These are phyloP conservation scores for Sophora flavescens DNA, from an alignment of 306 rosid genomes.

Conservation along the genomic window DNA sequence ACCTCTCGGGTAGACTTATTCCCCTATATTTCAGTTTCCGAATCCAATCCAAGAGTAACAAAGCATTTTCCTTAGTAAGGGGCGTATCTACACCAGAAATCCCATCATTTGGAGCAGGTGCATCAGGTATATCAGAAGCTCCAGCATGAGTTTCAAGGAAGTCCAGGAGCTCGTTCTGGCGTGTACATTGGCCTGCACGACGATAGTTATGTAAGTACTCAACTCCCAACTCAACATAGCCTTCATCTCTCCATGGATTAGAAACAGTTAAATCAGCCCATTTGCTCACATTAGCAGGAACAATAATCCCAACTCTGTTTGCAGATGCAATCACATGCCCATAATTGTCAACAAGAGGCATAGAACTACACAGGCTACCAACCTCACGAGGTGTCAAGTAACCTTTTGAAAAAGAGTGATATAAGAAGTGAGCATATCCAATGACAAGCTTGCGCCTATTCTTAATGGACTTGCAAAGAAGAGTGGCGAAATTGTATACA, in stretches of 20 bases:
- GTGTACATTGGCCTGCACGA: conserved; percentile 47
- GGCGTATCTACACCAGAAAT: conserved; percentile 48
- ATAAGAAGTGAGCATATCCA: conserved; percentile 53
- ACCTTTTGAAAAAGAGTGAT: conserved; percentile 17
- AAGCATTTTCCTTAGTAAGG: conserved; percentile 54
- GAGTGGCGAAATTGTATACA: conserved; percentile 39
- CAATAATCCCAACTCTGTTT: conserved; percentile 40
- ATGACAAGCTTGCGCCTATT: conserved; percentile 27
- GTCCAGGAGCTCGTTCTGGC: not conserved
- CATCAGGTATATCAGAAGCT: conserved; percentile 60
- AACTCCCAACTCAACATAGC: conserved; percentile 55
- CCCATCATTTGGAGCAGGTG: conserved; percentile 54
- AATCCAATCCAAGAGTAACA: conserved; percentile 66
- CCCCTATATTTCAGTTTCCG: not conserved
- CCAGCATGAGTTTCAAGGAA: conserved; percentile 48
- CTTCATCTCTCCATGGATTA: conserved; percentile 57
- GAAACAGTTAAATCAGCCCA: conserved; percentile 58
- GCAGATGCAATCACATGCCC: conserved; percentile 26
- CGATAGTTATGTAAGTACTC: conserved; percentile 32
- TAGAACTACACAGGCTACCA: not conserved
- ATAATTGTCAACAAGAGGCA: conserved; percentile 61
- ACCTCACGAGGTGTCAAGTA: conserved; percentile 36
- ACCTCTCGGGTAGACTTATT: conserved; percentile 34
- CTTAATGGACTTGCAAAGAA: not conserved
- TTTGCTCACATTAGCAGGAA: conserved; percentile 63